Evolutionary conservation across 805 yeast species (phyloP).

Genomic region (Pichia membranifaciens): DNA sequence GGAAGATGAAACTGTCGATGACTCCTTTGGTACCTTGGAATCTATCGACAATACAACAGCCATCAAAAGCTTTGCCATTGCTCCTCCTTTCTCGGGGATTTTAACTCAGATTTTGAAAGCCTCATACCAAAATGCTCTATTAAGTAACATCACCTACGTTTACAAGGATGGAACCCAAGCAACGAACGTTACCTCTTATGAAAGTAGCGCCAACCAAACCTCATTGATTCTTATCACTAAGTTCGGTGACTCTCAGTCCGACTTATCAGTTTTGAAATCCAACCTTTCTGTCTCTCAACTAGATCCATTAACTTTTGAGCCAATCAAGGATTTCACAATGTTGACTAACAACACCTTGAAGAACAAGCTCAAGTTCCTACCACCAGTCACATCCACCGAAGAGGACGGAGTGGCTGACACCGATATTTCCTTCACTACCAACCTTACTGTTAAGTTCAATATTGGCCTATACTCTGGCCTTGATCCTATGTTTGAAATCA

Average conservation of each 20-base stretch:
- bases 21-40: conserved; percentile 35
- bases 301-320: conserved; percentile 18
- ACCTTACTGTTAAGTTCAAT: conserved; percentile 22
- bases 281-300: conserved; percentile 23
- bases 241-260: conserved; percentile 37
- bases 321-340: conserved; percentile 19
- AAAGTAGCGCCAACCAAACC: conserved; percentile 29
- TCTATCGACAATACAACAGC: conserved; percentile 26
- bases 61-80: conserved; percentile 29
- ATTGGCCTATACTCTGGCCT: conserved; percentile 8
- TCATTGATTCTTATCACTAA: conserved; percentile 35
- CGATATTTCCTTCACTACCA: conserved; percentile 26
- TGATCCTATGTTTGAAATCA: conserved; percentile 21
- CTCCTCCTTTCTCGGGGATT: conserved; percentile 34
- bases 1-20: conserved; percentile 39
- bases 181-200: conserved; percentile 27
- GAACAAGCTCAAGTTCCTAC: conserved; percentile 23
- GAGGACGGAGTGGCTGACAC: too few relatives aligned
- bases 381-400: conserved; percentile 18
- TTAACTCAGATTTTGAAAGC: conserved; percentile 36
- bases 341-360: conserved; percentile 30
- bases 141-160: conserved; percentile 33
- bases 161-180: conserved; percentile 35
- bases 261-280: conserved; percentile 21
- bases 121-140: conserved; percentile 29